Conservation (phyloP, 805 yeast species). For the Starmera quercuum region DNA sequence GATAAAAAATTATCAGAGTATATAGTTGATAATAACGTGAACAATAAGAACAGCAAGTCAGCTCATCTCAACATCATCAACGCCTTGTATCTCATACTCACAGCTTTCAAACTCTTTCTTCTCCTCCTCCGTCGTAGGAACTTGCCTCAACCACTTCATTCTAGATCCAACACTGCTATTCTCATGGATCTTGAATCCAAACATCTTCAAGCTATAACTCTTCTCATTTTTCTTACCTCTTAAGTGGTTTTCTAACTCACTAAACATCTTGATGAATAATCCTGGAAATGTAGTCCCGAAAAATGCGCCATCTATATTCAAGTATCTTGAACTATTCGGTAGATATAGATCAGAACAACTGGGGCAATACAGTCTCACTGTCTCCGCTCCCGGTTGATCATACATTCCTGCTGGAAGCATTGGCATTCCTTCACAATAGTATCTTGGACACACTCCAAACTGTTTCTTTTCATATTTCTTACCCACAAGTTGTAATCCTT, state of each 20-base stretch:
- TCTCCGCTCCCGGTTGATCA: slow-evolving; percentile 86
- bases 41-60: neutral
- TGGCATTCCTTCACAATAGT: slow-evolving; percentile 83
- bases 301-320: slow-evolving; percentile 91
- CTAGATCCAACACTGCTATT: slow-evolving; percentile 78
- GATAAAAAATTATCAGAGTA: neutral
- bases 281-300: slow-evolving; percentile 97
- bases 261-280: slow-evolving; percentile 79
- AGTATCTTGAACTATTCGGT: slow-evolving; percentile 80
- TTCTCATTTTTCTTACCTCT: slow-evolving; percentile 44
- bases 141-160: slow-evolving; percentile 88
- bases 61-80: slow-evolving; percentile 21
- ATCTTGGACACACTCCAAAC: slow-evolving; percentile 90
- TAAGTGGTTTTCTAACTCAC: slow-evolving; percentile 80
- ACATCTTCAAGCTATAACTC: slow-evolving; percentile 65
- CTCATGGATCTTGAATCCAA: slow-evolving; percentile 82
- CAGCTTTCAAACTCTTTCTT: slow-evolving; percentile 55
- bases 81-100: slow-evolving; percentile 43
- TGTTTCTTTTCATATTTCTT: slow-evolving; percentile 83
- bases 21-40: neutral
- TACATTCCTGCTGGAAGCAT: slow-evolving; percentile 86
- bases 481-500: slow-evolving; percentile 88
- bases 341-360: slow-evolving; percentile 87
- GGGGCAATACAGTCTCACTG: slow-evolving; percentile 90
- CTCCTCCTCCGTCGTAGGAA: slow-evolving; percentile 59